Evolutionary conservation across 495 filamentous ascomycete species (phyloP), one percentile per base, ranked within the genome.

Genomic region (Hypoxylon fragiforme): DNA sequence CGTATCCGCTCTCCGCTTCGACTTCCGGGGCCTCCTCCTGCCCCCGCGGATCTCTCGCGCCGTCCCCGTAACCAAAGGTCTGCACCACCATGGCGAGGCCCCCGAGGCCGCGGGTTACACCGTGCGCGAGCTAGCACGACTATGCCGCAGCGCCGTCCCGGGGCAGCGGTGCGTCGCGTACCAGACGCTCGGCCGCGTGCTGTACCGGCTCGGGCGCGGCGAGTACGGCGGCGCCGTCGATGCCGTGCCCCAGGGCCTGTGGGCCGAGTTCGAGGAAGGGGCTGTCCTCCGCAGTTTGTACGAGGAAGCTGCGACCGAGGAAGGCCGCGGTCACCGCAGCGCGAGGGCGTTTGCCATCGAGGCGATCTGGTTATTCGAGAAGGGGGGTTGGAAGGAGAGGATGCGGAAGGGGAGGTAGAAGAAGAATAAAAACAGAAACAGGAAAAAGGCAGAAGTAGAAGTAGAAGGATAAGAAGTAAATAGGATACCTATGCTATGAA

Each of bases 61-160:
- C 5, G 81, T 97, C 16, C 85, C 92, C 0, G 79, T 80, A 1
- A 85, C 78, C 11, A 78, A 86, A 19, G 94, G 94, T 1, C 78
- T 98, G 31, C 94, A 98, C 70, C 94, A 98, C 69, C 94, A 98
- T 69, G 91, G 85, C 54, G 84, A 95, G 36, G 91, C 95, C 5
- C 94, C 94, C 9, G 89, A 94, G 62, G 90, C 92, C 0, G 94
- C 94, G 0, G 94, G 94, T 0, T 98, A 98, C 68, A 97, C 95
- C 1, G 79, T 98, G 20, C 86, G 86, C 0, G 94, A 98, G 70
- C 77, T 98, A 1, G 88, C 92, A 6, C 81, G 86, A 13, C 75
- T 97, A 28, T 84, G 89, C 16, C 80, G 91, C n/a, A 91, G 86
- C 34, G 80, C 85, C 0, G 90, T 95, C 44, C 82, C 95, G 3